Percentiles rank a stretch among this genome's conserved stretches.
These are phyloP conservation scores for Laburnicola sp. DNA, from an alignment of 2,329 filamentous ascomycete genomes.

Conservation along the genomic window DNA sequence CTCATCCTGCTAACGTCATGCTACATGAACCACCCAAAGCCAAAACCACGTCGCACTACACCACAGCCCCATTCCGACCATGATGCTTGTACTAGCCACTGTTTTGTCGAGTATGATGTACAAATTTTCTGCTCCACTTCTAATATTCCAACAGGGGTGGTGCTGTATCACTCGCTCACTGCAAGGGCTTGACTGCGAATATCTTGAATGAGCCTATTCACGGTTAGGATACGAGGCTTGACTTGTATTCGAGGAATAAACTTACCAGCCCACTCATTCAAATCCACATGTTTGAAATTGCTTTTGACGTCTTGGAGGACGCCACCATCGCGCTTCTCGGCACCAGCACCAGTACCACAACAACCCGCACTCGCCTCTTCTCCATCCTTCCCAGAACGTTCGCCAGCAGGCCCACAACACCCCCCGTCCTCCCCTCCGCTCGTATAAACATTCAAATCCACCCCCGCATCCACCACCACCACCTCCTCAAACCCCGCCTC, in stretches of 20 bases:
- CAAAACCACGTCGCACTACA: too few species aligned
- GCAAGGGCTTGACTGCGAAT: constrained; percentile 57
- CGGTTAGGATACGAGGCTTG: constrained; percentile 2
- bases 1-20: too few species aligned
- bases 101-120: too few species aligned
- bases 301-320: constrained; percentile 15
- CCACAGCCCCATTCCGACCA: too few species aligned
- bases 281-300: constrained; percentile 39
- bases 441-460: constrained; percentile 22
- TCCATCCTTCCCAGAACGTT: constrained; percentile 9
- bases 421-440: background rate
- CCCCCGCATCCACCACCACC: constrained; percentile 18
- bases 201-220: constrained; percentile 52
- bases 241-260: background rate
- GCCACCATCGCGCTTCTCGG: constrained; percentile 13
- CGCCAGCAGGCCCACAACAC: constrained; percentile 7
- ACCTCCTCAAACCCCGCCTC: constrained; percentile 47
- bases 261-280: constrained; percentile 23
- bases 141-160: too few species aligned
- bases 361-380: background rate
- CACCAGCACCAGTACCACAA: constrained; percentile 3
- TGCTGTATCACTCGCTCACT: too few species aligned
- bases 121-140: too few species aligned
- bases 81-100: too few species aligned
- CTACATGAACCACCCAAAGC: too few species aligned